phyloP scores from a whole-genome alignment of 2,329 filamentous ascomycete species.

The Neofusicoccum umdonicola region DNA sequence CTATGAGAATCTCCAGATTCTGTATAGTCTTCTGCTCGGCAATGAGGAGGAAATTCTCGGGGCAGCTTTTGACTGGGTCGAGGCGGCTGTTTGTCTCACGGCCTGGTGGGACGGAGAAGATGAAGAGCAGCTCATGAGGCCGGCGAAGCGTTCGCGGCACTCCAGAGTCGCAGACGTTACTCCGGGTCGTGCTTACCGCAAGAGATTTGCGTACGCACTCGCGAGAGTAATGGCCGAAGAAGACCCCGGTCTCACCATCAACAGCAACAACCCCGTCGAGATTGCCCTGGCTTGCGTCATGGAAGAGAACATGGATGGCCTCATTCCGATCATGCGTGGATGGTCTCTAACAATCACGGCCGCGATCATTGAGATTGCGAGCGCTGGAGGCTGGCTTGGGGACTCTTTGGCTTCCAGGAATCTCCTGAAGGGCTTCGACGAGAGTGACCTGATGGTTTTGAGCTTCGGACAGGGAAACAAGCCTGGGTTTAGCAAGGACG shows the following conservation, averaged over 20 bases:
- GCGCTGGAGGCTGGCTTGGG: slow-evolving; percentile 77
- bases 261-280: slow-evolving; percentile 72
- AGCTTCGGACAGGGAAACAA: slow-evolving; percentile 63
- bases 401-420: slow-evolving; percentile 48
- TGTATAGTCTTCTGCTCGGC: slow-evolving; percentile 81
- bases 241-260: slow-evolving; percentile 67
- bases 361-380: slow-evolving; percentile 78
- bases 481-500: slow-evolving; percentile 69
- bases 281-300: slow-evolving; percentile 79
- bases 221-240: slow-evolving; percentile 56
- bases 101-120: slow-evolving; percentile 89
- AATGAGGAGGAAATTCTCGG: slow-evolving; percentile 72
- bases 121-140: slow-evolving; percentile 40
- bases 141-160: slow-evolving; percentile 39
- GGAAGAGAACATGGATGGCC: slow-evolving; percentile 76
- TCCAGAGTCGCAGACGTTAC: slow-evolving; percentile 50
- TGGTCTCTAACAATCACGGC: slow-evolving; percentile 81
- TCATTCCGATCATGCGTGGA: slow-evolving; percentile 68
- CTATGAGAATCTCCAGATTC: slow-evolving; percentile 76
- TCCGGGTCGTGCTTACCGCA: slow-evolving; percentile 67
- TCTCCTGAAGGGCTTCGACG: slow-evolving; percentile 68
- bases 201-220: slow-evolving; percentile 44
- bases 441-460: slow-evolving; percentile 81
- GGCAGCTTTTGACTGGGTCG: slow-evolving; percentile 84
- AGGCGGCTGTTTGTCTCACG: slow-evolving; percentile 78